Evolutionary conservation across 2,329 filamentous ascomycete genomes (phyloP).

Genomic region (Metarhizium rileyi): DNA sequence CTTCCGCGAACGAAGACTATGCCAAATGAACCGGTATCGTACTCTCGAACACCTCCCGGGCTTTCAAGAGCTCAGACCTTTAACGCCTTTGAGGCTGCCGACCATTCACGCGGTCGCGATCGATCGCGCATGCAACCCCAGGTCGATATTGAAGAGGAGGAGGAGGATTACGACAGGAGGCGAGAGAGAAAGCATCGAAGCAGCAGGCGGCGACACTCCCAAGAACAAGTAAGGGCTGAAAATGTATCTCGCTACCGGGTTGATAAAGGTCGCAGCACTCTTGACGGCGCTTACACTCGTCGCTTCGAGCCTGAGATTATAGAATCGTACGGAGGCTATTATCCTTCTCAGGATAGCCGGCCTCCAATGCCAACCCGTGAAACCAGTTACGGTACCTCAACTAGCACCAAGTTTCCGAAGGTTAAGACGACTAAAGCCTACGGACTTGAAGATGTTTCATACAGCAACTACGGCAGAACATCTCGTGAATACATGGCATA

Average conservation of each 20-base stretch:
- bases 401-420: conserved; percentile 17
- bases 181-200: conserved; percentile 25
- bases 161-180: conserved; percentile 23
- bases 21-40: conserved; percentile 18
- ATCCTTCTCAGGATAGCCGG: conserved; percentile 17
- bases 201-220: conserved; percentile 25
- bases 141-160: conserved; percentile 23
- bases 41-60: conserved; percentile 18
- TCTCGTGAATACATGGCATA: conserved; percentile 17
- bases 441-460: conserved; percentile 21
- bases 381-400: conserved; percentile 18
- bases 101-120: conserved; percentile 24
- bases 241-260: conserved; percentile 21
- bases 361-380: conserved; percentile 22
- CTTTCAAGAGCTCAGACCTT: conserved; percentile 26
- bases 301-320: conserved; percentile 15
- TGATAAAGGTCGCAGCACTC: conserved; percentile 17
- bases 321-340: conserved; percentile 15
- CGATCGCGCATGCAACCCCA: conserved; percentile 29
- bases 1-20: conserved; percentile 25
- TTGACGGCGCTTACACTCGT: conserved; percentile 19
- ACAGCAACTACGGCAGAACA: conserved; percentile 17
- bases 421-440: conserved; percentile 25
- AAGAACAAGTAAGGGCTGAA: conserved; percentile 17
- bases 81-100: conserved; percentile 14